A percentile compares a stretch with the other conserved stretches of the same genome.
Evolutionary conservation across 768 basidiomycete species (phyloP).

Genomic region (Suillus subluteus): DNA sequence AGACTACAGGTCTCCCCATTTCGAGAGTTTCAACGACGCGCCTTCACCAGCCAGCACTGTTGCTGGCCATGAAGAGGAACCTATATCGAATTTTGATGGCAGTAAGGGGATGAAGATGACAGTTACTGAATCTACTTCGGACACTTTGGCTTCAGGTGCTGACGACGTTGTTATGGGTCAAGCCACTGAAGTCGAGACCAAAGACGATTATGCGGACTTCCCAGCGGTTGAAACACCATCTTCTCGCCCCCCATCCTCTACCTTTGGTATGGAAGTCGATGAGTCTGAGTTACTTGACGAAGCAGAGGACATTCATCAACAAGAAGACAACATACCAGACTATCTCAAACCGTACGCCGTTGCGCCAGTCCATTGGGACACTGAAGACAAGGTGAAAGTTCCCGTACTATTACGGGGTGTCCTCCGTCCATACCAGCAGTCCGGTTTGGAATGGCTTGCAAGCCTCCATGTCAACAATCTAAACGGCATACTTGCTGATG

Average conservation of each 20-base stretch:
- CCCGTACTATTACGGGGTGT: constrained; percentile 83
- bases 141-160: neutral
- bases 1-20: constrained; percentile 8
- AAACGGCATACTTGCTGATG: constrained; percentile 88
- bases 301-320: constrained; percentile 43
- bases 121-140: neutral
- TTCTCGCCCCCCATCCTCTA: neutral
- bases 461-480: constrained; percentile 80
- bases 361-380: constrained; percentile 70
- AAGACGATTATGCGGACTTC: neutral
- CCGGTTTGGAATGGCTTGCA: constrained; percentile 93
- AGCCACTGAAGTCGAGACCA: neutral
- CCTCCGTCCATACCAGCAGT: constrained; percentile 90
- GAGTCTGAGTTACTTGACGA: constrained; percentile 15
- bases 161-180: neutral
- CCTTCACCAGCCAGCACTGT: constrained; percentile 8
- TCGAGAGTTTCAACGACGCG: constrained; percentile 4
- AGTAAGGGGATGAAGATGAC: neutral
- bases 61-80: neutral
- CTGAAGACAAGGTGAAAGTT: constrained; percentile 57
- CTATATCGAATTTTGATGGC: neutral
- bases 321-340: constrained; percentile 45
- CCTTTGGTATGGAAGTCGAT: constrained; percentile 1
- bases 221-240: neutral
- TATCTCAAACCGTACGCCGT: constrained; percentile 75